phyloP scores from a whole-genome alignment of 1,284 basidiomycete genomes.

The Trametes versicolor region DNA sequence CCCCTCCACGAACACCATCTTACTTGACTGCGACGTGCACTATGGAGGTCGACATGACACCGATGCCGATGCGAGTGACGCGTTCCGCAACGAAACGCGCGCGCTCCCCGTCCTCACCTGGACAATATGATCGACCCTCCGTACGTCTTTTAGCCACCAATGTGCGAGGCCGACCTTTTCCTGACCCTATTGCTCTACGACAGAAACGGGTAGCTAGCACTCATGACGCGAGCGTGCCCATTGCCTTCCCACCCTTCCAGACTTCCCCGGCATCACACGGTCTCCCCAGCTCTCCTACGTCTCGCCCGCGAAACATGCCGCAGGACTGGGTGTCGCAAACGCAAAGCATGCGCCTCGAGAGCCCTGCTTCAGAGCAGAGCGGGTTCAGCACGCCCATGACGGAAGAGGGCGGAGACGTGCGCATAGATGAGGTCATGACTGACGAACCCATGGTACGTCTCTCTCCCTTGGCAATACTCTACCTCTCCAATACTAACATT shows the following conservation, averaged over 20 bases:
- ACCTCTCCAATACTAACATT: background rate
- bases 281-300: constrained; percentile 1
- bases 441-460: constrained; percentile 31
- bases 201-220: constrained; percentile 68
- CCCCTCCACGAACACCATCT: background rate
- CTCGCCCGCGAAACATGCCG: constrained; percentile 45
- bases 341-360: constrained; percentile 65
- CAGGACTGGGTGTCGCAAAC: constrained; percentile 78
- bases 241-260: constrained; percentile 31
- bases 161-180: background rate
- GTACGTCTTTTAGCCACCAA: constrained; percentile 47
- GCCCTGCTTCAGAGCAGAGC: constrained; percentile 49
- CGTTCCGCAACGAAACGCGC: constrained; percentile 58
- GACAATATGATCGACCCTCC: constrained; percentile 56
- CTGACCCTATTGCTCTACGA: background rate
- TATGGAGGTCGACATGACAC: constrained; percentile 52
- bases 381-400: constrained; percentile 27
- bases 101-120: constrained; percentile 62
- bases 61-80: constrained; percentile 49
- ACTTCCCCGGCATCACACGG: constrained; percentile 18
- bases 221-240: constrained; percentile 41
- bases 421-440: constrained; percentile 28
- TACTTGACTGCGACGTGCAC: background rate
- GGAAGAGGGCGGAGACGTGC: constrained; percentile 23
- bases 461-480: background rate